A percentile compares a stretch with the other conserved stretches of the same genome.
Conservation (phyloP, 441 rosid species). For the Populus hybrid region DNA sequence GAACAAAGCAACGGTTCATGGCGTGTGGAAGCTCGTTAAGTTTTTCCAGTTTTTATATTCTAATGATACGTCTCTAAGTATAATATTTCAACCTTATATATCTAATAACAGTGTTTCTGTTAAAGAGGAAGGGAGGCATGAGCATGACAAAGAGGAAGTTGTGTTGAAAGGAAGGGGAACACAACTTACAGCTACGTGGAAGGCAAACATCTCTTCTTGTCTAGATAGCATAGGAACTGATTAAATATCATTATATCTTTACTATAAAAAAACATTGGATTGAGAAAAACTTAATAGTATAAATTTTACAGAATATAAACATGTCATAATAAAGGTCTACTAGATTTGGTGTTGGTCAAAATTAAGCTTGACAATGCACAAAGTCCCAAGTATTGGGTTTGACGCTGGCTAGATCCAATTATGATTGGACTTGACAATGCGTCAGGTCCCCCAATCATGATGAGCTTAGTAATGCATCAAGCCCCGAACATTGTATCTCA, state of each 20-base stretch:
- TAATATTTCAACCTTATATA: too few species aligned
- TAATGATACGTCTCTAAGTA: background rate
- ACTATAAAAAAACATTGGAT: too few species aligned
- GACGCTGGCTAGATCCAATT: accelerated
- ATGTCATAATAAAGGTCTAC: accelerated
- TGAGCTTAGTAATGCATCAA: too few species aligned
- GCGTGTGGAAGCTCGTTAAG: background rate
- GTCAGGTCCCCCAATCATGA: accelerated
- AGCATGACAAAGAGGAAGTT: background rate
- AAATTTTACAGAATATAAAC: too few species aligned
- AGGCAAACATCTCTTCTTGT: conserved; percentile 92
- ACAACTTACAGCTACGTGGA: conserved; percentile 76
- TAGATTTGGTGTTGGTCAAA: too few species aligned
- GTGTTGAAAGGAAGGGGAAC: background rate
- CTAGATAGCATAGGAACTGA: conserved; percentile 51
- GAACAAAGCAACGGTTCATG: background rate
- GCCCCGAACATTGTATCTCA: accelerated
- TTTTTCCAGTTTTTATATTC: background rate
- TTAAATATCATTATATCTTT: too few species aligned
- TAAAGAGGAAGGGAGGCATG: too few species aligned
- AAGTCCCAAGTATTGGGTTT: accelerated
- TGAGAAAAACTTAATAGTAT: too few species aligned
- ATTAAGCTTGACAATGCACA: too few species aligned
- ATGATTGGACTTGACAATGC: too few species aligned
- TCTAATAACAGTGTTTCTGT: background rate